Percentiles rank a stretch among this genome's conserved stretches.
These are phyloP conservation scores for Termitomyces sp. DNA, from an alignment of 768 basidiomycete species.

Conservation along the genomic window DNA sequence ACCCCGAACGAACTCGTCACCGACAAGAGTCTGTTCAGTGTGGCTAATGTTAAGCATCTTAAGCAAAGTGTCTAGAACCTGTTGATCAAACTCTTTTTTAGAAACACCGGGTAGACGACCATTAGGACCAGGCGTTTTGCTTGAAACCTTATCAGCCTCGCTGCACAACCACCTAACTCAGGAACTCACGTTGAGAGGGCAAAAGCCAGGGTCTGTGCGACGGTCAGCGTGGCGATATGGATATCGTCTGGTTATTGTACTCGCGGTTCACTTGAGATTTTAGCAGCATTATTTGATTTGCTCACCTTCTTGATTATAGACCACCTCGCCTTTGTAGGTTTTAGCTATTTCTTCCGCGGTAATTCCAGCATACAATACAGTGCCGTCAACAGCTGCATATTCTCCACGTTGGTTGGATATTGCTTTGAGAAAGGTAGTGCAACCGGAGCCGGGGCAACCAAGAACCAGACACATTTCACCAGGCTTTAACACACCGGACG, in stretches of 20 bases:
- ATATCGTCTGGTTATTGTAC: slow-evolving; percentile 51
- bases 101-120: slow-evolving; percentile 67
- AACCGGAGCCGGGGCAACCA: slow-evolving; percentile 81
- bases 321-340: slow-evolving; percentile 73
- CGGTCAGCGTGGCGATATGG: slow-evolving; percentile 79
- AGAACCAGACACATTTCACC: slow-evolving; percentile 87
- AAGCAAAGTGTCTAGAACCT: slow-evolving; percentile 59
- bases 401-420: slow-evolving; percentile 73
- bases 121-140: slow-evolving; percentile 68
- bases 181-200: slow-evolving; percentile 51
- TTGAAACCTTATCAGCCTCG: slow-evolving; percentile 12
- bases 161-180: neutral
- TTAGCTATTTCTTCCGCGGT: slow-evolving; percentile 70
- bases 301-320: slow-evolving; percentile 71
- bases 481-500: slow-evolving; percentile 65
- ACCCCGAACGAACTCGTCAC: slow-evolving; percentile 82
- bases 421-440: slow-evolving; percentile 80
- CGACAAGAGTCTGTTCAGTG: slow-evolving; percentile 74
- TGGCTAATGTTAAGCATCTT: slow-evolving; percentile 83
- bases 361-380: slow-evolving; percentile 83
- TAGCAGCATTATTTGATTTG: neutral
- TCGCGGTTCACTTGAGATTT: slow-evolving; percentile 3
- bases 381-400: slow-evolving; percentile 58
- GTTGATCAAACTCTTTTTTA: slow-evolving; percentile 48
- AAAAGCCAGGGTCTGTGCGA: slow-evolving; percentile 70